Evolutionary conservation across 2,329 filamentous ascomycete genomes (phyloP), one percentile per base, ranked within the genome.

Genomic region (Ophiocordyceps camponoti-floridani): DNA sequence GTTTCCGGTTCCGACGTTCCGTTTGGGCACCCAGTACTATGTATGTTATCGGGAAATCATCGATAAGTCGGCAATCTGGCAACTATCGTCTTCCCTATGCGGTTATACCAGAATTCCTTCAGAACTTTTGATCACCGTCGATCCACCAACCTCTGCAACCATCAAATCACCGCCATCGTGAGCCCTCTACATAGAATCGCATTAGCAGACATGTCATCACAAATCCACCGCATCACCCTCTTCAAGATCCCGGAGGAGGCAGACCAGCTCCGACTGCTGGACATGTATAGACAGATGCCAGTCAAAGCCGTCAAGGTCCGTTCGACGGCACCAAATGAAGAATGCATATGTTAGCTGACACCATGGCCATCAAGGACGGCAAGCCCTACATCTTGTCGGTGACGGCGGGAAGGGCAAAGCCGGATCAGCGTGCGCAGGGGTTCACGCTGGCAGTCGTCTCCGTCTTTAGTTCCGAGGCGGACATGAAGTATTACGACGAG

Each of bases 401-500:
- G 0, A 45, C 62, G 60, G 75, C 69, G 1, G 68, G 67, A 4
- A 55, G 60, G 4, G 65, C 72, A 0, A 60, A 72, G 46, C 58
- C 66, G 2, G 74, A 79, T 48, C 63, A 69, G 4, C 69, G 76
- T 4, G 69, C 63, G 46, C 68, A 77, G 50, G 77, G 76, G 4
- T 79, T 66, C 58, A 79, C 70, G 2, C 46, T 81, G 37, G 65
- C 69, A 1, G 72, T 70, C 0, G 66, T 73, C 43, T 75, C 72
- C 1, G 67, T 67, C 0, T 80, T 81, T 49, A 63, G 64, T 2
- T 73, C 66, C 1, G 51, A 68, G 19, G 73, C 73, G 3, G 77
- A 79, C 45, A 74, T 80, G 66, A 62, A 69, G 14, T 81, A 70
- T 52, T 81, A 79, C 53, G 77, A 81, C 51, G 65, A 64, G 2